These are phyloP conservation scores for Mucor lusitanicus DNA, from an alignment of 371 early-diverging fungal species.

Conservation along the genomic window DNA sequence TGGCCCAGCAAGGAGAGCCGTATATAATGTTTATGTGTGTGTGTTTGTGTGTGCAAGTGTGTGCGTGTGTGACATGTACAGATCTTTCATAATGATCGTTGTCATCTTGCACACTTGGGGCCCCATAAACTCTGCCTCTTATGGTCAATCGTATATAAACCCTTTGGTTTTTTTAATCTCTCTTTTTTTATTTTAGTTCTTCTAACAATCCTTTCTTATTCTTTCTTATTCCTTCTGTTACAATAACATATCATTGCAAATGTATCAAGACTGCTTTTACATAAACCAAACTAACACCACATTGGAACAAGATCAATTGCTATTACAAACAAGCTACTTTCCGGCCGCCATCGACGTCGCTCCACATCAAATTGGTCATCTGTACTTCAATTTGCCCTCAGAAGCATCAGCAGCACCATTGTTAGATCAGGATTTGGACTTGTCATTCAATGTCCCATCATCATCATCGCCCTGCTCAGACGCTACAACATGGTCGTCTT, in stretches of 20 bases:
- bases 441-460: background rate
- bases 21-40: background rate
- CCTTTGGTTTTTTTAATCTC: background rate
- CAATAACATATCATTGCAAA: background rate
- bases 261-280: slow-evolving; percentile 2
- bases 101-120: background rate
- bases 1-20: background rate
- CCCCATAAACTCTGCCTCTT: background rate
- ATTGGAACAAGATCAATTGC: background rate
- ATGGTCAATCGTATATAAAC: background rate
- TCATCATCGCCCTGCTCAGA: background rate
- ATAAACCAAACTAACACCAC: background rate
- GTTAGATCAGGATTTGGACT: background rate
- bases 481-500: background rate
- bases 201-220: background rate
- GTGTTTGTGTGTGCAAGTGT: background rate
- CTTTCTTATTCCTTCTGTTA: background rate
- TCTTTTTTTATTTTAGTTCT: background rate
- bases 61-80: background rate
- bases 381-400: background rate
- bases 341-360: background rate
- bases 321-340: background rate
- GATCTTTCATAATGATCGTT: background rate
- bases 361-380: background rate
- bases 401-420: too few species aligned